Evolutionary conservation across 148 eudicot genomes (phyloP).

Genomic region (Gaultheria prostrata): DNA sequence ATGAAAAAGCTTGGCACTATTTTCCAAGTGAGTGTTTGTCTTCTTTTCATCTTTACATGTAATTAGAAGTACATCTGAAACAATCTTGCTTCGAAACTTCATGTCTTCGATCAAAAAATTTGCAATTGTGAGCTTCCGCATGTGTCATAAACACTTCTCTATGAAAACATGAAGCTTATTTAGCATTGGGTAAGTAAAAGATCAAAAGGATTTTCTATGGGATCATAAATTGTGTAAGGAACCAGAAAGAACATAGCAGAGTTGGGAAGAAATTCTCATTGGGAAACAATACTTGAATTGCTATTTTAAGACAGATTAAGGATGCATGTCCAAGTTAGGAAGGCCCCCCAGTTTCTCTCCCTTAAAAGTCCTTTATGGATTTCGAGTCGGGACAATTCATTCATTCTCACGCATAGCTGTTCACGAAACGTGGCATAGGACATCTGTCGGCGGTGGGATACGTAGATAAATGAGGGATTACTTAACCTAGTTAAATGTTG

Average conservation of each 20-base stretch:
- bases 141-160: not conserved
- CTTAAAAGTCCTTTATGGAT: no score
- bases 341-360: no score
- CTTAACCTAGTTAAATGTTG: not conserved
- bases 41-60: not conserved
- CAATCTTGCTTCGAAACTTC: not conserved
- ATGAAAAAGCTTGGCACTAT: slow-evolving; percentile 84
- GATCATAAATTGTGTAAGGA: not conserved
- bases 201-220: not conserved
- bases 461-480: not conserved
- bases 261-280: not conserved
- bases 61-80: slow-evolving; percentile 2
- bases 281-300: not conserved
- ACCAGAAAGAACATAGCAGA: not conserved
- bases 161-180: slow-evolving; percentile 7
- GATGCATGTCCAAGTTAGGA: not conserved
- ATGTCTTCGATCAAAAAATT: not conserved
- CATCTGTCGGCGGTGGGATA: no score
- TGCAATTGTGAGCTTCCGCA: not conserved
- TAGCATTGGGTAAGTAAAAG: not conserved
- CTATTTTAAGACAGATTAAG: not conserved
- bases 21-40: slow-evolving; percentile 59
- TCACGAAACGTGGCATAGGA: no score
- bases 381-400: no score
- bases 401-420: no score